Evolutionary conservation across 2,329 filamentous ascomycete species (phyloP), one percentile per base, ranked within the genome.

Genomic region (Pyrenochaeta sp.): DNA sequence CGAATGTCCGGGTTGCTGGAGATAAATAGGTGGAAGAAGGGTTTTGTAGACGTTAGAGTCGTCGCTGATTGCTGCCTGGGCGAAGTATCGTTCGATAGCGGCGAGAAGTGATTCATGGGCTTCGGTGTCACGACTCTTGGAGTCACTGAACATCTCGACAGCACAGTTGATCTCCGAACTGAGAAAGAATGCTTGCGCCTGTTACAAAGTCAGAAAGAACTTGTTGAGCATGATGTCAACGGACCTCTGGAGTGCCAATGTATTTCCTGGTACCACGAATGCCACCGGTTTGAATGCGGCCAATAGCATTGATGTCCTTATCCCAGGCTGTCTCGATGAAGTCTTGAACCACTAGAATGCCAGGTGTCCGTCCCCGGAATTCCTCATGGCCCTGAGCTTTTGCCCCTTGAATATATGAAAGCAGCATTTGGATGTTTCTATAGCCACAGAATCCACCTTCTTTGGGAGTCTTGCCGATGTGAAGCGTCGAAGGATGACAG

Each of bases 381-480:
- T 76, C 72, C 27, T 85, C 76, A 48, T 80, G 71, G 0, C 88
- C 89, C 9, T 76, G 71, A 9, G 76, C 77, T 26, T 75, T 68
- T 1, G 82, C 74, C 7, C 80, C 81, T 45, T 86, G 82, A 14
- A 96, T 83, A 66, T 90, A 92, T 0, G 91, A 93, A 10, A 87
- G 76, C 56, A 96, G 72, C 85, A 95, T 95, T 68, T 97, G 94
- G 21, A 96, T 95, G 63, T 96, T 97, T 27, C 93, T 83, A 67
- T 96, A 97, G 3, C 93, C 93, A 66, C 93, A 97, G 67, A 97
- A 97, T 5, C 90, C 89, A 15, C 91, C 91, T 74, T 96, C 92
- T n/a, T 80, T 81, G 38, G 95, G 65, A 0, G 66, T 78, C 62
- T 96, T 96, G 37, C 88, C 89, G 18, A 97, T 80, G 62, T 96